phyloP scores from a whole-genome alignment of 805 yeast species.

The Yamadazyma endophytica region DNA sequence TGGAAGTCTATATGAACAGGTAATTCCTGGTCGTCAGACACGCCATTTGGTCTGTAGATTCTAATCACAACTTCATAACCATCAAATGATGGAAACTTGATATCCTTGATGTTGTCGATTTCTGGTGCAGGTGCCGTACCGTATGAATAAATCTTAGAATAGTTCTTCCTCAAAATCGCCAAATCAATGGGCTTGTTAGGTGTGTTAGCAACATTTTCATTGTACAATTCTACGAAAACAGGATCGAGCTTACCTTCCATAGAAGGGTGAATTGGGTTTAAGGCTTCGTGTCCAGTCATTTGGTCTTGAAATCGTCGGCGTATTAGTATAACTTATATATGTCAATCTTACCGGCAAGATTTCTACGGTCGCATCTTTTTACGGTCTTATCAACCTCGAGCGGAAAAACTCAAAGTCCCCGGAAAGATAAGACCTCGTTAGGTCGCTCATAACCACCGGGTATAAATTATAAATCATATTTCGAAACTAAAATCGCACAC shows the following conservation, averaged over 20 bases:
- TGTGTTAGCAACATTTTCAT: slow-evolving; percentile 19
- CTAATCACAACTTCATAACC: slow-evolving; percentile 18
- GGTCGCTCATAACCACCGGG: no score
- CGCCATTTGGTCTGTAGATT: slow-evolving; percentile 22
- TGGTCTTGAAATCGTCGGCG: no score
- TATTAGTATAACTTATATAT: no score
- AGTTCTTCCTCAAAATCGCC: slow-evolving; percentile 22
- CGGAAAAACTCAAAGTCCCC: no score
- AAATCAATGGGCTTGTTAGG: slow-evolving; percentile 26
- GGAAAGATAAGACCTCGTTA: no score
- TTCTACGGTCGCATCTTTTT: no score
- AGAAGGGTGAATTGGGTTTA: slow-evolving; percentile 20
- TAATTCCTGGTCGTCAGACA: slow-evolving; percentile 14
- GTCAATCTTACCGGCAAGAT: no score
- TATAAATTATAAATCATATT: no score
- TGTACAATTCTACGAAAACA: slow-evolving; percentile 30
- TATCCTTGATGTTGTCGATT: slow-evolving; percentile 21
- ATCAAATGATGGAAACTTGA: slow-evolving; percentile 20
- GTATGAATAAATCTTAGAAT: slow-evolving; percentile 29
- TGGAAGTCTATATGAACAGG: slow-evolving; percentile 29
- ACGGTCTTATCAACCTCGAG: no score
- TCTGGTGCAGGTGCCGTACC: slow-evolving; percentile 29
- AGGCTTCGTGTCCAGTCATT: slow-evolving; percentile 14
- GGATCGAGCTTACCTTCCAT: slow-evolving; percentile 28
- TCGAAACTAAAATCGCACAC: no score